Conservation (phyloP, 176 grass and related monocot species). For the Avena insularis region DNA sequence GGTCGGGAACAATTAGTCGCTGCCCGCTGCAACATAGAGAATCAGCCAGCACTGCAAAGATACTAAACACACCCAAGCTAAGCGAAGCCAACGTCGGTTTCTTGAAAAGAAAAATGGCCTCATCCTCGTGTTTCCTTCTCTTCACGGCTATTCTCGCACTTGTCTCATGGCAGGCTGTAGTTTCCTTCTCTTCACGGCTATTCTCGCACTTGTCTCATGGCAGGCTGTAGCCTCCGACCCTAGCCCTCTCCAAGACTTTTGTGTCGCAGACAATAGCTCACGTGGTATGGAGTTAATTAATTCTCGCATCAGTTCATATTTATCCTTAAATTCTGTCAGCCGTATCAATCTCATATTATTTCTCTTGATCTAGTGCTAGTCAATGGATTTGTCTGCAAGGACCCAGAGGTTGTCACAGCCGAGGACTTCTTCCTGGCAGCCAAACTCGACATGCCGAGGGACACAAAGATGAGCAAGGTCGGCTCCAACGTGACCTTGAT, state of each 20-base stretch:
- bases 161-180: slow-evolving; percentile 5
- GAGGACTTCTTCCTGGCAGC: neutral
- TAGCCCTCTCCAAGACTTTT: slow-evolving; percentile 39
- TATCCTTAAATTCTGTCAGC: neutral
- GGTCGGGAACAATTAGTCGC: neutral
- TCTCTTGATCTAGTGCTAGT: neutral
- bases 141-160: neutral
- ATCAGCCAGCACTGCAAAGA: neutral
- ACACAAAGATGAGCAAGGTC: neutral
- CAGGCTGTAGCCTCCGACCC: slow-evolving; percentile 27
- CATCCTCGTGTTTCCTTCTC: neutral
- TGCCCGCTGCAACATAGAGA: neutral
- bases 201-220: slow-evolving; percentile 17
- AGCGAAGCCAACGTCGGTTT: neutral
- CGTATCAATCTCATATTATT: neutral
- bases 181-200: neutral
- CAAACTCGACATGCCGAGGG: neutral
- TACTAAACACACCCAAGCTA: too few species aligned
- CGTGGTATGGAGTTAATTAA: neutral
- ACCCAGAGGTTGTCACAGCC: neutral
- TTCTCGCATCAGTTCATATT: neutral
- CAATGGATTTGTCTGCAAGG: neutral
- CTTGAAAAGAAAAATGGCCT: neutral
- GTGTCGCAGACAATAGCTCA: slow-evolving; percentile 25
- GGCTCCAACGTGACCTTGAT: neutral